phyloP scores from a whole-genome alignment of 2,329 filamentous ascomycete genomes.

The Metarhizium anisopliae region DNA sequence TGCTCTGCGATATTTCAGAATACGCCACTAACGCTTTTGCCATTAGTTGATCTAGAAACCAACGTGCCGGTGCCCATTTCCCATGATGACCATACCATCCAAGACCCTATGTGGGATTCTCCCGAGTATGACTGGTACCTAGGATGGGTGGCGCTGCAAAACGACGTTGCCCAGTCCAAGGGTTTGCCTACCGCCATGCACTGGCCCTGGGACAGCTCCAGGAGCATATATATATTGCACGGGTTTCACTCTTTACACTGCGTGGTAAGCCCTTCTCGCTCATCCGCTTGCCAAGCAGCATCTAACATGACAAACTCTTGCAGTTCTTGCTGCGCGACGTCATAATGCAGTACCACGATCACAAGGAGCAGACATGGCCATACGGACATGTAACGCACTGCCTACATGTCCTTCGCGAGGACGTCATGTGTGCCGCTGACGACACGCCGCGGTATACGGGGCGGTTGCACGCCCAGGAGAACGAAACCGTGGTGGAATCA shows the following conservation, averaged over 20 bases:
- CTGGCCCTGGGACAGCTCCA: conserved; percentile 21
- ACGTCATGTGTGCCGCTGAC: conserved; percentile 21
- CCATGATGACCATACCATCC: conserved; percentile 6
- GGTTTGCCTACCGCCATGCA: conserved; percentile 14
- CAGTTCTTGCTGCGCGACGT: conserved; percentile 1
- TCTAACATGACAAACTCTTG: conserved; percentile 4
- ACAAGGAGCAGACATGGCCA: neutral
- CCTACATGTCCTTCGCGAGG: conserved; percentile 16
- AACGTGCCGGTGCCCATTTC: too few relatives aligned
- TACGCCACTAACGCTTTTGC: too few relatives aligned
- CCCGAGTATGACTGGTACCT: conserved; percentile 1
- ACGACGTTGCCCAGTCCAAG: conserved; percentile 12
- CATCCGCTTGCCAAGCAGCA: neutral
- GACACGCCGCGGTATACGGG: conserved; percentile 19
- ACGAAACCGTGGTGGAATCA: conserved; percentile 5
- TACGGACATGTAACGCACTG: conserved; percentile 14
- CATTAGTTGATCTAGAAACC: too few relatives aligned
- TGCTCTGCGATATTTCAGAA: too few relatives aligned
- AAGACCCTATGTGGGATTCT: conserved; percentile 4
- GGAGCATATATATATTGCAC: conserved; percentile 20
- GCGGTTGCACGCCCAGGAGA: neutral
- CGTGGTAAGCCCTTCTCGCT: conserved; percentile 6
- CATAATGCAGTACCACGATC: conserved; percentile 8
- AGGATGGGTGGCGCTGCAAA: conserved; percentile 1
- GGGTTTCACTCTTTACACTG: conserved; percentile 22